These are phyloP conservation scores for Geoglossum cookeanum DNA, from an alignment of 2,329 filamentous ascomycete species.

Conservation along the genomic window DNA sequence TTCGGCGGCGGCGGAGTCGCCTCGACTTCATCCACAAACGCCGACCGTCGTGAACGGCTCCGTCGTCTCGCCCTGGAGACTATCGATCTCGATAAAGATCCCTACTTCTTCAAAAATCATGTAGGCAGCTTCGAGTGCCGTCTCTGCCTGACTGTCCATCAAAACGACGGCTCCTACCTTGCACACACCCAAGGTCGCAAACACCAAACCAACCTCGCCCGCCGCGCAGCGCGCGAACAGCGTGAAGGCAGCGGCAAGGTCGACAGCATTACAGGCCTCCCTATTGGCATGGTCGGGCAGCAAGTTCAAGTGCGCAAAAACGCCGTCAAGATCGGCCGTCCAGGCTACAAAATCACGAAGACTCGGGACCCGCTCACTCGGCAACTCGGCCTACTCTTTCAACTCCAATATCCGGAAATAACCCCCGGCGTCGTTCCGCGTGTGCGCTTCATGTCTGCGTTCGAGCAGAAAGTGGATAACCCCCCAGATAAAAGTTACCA, in stretches of 20 bases:
- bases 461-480: conserved; percentile 87
- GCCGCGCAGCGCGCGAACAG: conserved; percentile 86
- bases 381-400: conserved; percentile 84
- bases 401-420: conserved; percentile 89
- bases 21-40: conserved; percentile 81
- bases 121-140: conserved; percentile 96
- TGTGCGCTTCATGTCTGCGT: conserved; percentile 94
- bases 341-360: conserved; percentile 97
- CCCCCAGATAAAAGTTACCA: conserved; percentile 81
- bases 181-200: conserved; percentile 97
- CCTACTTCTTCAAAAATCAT: conserved; percentile 99
- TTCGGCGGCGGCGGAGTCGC: conserved; percentile 95
- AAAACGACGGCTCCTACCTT: conserved; percentile 97
- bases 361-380: conserved; percentile 72
- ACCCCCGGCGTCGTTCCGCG: conserved; percentile 54
- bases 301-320: conserved; percentile 50
- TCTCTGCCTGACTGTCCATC: conserved; percentile 90
- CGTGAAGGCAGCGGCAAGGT: conserved; percentile 63
- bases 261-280: conserved; percentile 48
- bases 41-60: conserved; percentile 89
- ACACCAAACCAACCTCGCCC: conserved; percentile 94
- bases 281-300: conserved; percentile 58
- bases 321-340: conserved; percentile 82
- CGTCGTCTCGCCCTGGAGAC: conserved; percentile 96
- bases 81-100: conserved; percentile 98